Evolutionary conservation across 208 protist genomes (phyloP).

Genomic region (Strigomonas galati): DNA sequence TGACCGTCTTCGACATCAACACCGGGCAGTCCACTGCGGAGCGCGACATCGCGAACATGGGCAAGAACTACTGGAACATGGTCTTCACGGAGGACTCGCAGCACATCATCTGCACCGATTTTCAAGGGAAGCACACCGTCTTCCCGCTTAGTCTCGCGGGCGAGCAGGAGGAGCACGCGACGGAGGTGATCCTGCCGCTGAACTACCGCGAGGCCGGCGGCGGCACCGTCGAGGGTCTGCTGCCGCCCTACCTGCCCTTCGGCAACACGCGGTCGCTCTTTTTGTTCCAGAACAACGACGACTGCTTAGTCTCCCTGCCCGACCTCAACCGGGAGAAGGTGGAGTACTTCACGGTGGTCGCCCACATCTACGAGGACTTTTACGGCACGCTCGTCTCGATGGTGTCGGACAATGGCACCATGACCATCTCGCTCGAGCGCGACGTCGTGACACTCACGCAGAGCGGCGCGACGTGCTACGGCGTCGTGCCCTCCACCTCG

Average conservation of each 20-base stretch:
- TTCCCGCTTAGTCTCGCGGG: slow-evolving; percentile 29
- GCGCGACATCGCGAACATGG: slow-evolving; percentile 28
- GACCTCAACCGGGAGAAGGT: slow-evolving; percentile 24
- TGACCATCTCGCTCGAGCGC: slow-evolving; percentile 28
- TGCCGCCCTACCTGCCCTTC: slow-evolving; percentile 50
- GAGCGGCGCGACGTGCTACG: slow-evolving; percentile 41
- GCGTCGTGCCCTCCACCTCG: slow-evolving; percentile 33
- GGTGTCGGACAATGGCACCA: slow-evolving; percentile 27
- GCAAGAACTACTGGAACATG: slow-evolving; percentile 43
- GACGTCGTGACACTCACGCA: slow-evolving; percentile 44
- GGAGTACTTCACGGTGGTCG: slow-evolving; percentile 57
- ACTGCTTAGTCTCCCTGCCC: slow-evolving; percentile 19
- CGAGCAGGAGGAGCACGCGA: slow-evolving; percentile 34
- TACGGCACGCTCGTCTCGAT: slow-evolving; percentile 46
- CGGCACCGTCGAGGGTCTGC: slow-evolving; percentile 32
- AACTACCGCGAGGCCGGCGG: slow-evolving; percentile 25
- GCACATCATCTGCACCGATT: slow-evolving; percentile 52
- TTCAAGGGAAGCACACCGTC: slow-evolving; percentile 52
- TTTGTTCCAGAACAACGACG: slow-evolving; percentile 18
- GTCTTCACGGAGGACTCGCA: slow-evolving; percentile 61
- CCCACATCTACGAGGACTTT: slow-evolving; percentile 62
- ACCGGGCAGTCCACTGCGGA: slow-evolving; percentile 39
- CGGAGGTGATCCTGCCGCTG: slow-evolving; percentile 41
- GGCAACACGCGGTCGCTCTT: slow-evolving; percentile 34
- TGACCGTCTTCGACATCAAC: slow-evolving; percentile 41